Conservation (phyloP, 192 early-diverging fungal genomes). For the Gryganskiella cystojenkinii region DNA sequence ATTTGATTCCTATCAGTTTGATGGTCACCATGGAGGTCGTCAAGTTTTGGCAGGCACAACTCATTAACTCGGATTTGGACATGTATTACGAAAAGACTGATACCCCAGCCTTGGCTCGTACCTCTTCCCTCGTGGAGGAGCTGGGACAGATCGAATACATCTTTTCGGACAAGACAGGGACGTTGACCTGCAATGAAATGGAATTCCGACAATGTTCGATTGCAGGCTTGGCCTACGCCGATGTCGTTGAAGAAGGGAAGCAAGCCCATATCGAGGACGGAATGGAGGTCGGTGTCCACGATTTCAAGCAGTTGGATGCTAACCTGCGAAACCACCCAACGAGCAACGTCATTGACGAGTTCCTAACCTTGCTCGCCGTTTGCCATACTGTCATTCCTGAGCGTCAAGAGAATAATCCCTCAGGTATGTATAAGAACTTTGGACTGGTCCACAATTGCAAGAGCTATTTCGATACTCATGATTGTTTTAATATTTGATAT, state of each 20-base stretch:
- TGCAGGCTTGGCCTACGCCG: constrained; percentile 91
- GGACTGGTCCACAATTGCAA: background rate
- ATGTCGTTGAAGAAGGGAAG: constrained; percentile 90
- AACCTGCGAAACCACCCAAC: constrained; percentile 69
- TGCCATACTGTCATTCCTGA: constrained; percentile 99
- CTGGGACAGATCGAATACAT: constrained; percentile 98
- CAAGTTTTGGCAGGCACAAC: constrained; percentile 88
- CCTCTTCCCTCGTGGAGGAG: constrained; percentile 95
- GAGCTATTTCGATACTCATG: too few species aligned
- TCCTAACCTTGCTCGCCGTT: constrained; percentile 88
- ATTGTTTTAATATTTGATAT: constrained; percentile 6
- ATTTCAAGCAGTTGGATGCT: constrained; percentile 69
- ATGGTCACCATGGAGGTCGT: constrained; percentile 99
- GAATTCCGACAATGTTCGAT: constrained; percentile 91
- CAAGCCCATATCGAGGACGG: constrained; percentile 82
- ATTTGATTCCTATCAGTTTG: constrained; percentile 97
- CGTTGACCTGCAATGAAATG: constrained; percentile 91
- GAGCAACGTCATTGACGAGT: constrained; percentile 83
- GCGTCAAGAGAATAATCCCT: constrained; percentile 53
- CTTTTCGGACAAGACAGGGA: constrained; percentile 96
- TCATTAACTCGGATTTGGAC: constrained; percentile 95
- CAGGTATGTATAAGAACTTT: constrained; percentile 22
- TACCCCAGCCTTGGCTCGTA: constrained; percentile 92
- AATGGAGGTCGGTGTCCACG: constrained; percentile 71
- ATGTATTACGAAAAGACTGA: constrained; percentile 96